Evolutionary conservation across 495 filamentous ascomycete genomes (phyloP).

Genomic region (Penicillium cataractarum): DNA sequence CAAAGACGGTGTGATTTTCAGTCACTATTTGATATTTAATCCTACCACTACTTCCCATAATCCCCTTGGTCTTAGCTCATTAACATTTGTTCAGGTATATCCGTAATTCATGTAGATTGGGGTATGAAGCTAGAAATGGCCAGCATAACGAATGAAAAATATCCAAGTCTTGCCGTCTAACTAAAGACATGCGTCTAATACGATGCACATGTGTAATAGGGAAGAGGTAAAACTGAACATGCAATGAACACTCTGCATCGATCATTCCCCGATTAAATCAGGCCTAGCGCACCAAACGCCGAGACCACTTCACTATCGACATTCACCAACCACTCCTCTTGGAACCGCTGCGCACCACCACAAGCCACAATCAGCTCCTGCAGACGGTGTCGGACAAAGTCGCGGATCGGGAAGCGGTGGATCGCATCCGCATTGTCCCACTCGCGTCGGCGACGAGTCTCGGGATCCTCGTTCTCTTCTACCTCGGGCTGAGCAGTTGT

Average conservation of each 20-base stretch:
- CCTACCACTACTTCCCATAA: too few species aligned
- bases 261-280: constrained; percentile 27
- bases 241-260: background rate
- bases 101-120: constrained; percentile 14
- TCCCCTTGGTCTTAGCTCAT: too few species aligned
- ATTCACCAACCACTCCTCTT: constrained; percentile 79
- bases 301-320: constrained; percentile 80
- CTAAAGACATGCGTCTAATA: background rate
- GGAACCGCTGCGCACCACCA: constrained; percentile 75
- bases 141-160: background rate
- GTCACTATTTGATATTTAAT: background rate
- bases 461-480: constrained; percentile 58
- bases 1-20: too few species aligned
- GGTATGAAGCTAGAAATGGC: constrained; percentile 20
- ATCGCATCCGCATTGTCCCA: constrained; percentile 68
- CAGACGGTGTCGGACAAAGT: constrained; percentile 70
- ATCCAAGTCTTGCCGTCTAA: too few species aligned
- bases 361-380: constrained; percentile 63
- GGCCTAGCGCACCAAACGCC: constrained; percentile 63
- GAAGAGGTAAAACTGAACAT: background rate
- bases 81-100: background rate
- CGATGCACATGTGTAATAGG: background rate
- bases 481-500: constrained; percentile 33
- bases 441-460: constrained; percentile 58
- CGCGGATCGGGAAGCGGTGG: constrained; percentile 67